These are phyloP conservation scores for Vitis hybrid DNA, from an alignment of 177 flowering plant genomes.

Conservation along the genomic window DNA sequence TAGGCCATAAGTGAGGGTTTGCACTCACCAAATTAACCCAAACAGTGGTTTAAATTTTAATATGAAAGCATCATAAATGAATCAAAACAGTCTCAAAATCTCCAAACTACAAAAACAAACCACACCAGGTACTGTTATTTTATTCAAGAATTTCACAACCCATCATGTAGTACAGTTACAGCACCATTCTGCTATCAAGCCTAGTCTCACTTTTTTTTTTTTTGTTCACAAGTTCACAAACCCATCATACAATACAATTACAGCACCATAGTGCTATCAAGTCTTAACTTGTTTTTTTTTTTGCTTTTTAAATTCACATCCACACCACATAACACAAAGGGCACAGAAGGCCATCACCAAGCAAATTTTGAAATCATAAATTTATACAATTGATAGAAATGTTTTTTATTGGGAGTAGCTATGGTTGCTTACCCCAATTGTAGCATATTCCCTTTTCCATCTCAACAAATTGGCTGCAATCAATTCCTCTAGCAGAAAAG, in stretches of 20 bases:
- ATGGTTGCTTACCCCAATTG: neutral
- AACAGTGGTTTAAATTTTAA: no score
- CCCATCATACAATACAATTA: neutral
- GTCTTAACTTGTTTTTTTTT: neutral
- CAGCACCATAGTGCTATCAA: neutral
- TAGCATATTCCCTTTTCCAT: slow-evolving; percentile 11
- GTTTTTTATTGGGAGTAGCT: neutral
- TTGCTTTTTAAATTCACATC: neutral
- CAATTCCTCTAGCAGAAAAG: slow-evolving; percentile 59
- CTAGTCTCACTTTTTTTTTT: neutral
- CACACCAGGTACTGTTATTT: no score
- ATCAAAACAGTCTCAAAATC: no score
- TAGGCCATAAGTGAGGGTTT: no score
- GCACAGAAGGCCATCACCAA: neutral
- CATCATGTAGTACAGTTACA: neutral
- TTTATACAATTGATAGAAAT: slow-evolving; percentile 8
- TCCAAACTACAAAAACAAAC: no score
- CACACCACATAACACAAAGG: neutral
- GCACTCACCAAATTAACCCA: no score
- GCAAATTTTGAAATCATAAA: slow-evolving; percentile 1
- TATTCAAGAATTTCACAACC: neutral
- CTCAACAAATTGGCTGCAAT: slow-evolving; percentile 46
- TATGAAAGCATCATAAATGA: no score
- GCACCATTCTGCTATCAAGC: neutral
- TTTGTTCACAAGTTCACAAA: neutral